phyloP scores from a whole-genome alignment of 2,329 filamentous ascomycete genomes.

The Curvularia sp. region DNA sequence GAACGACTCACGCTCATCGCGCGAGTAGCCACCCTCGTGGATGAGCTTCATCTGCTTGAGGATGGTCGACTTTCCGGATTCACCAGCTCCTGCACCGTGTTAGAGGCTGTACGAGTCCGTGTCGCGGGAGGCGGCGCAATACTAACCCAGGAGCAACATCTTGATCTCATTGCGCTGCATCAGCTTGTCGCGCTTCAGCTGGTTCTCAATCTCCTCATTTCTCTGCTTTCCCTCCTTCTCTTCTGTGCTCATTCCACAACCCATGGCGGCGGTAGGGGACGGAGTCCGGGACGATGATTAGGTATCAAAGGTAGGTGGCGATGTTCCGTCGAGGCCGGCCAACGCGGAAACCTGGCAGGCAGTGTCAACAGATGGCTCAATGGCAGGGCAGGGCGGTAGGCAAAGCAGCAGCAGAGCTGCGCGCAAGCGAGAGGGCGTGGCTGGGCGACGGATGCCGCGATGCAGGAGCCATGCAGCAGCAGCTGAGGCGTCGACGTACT shows the following conservation, averaged over 20 bases:
- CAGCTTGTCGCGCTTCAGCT: constrained; percentile 98
- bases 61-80: constrained; percentile 95
- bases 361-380: constrained; percentile 18
- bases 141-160: constrained; percentile 96
- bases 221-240: constrained; percentile 99
- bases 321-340: constrained; percentile 45
- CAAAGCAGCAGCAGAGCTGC: not conserved
- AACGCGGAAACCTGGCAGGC: constrained; percentile 40
- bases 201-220: constrained; percentile 99
- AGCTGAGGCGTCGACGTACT: not conserved
- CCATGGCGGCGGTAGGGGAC: constrained; percentile 71
- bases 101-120: constrained; percentile 30
- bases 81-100: constrained; percentile 78
- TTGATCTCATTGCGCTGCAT: constrained; percentile 99
- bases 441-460: constrained; percentile 16
- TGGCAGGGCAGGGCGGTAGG: not conserved
- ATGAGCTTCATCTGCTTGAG: constrained; percentile 99
- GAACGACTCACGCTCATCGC: constrained; percentile 78
- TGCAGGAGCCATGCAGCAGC: not conserved
- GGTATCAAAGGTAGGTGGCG: constrained; percentile 28
- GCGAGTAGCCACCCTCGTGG: constrained; percentile 97
- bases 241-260: constrained; percentile 99
- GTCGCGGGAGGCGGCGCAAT: constrained; percentile 13
- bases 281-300: constrained; percentile 34
- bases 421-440: not conserved